These are phyloP conservation scores for Kwoniella dendrophila DNA, from an alignment of 768 basidiomycete species.

Conservation along the genomic window DNA sequence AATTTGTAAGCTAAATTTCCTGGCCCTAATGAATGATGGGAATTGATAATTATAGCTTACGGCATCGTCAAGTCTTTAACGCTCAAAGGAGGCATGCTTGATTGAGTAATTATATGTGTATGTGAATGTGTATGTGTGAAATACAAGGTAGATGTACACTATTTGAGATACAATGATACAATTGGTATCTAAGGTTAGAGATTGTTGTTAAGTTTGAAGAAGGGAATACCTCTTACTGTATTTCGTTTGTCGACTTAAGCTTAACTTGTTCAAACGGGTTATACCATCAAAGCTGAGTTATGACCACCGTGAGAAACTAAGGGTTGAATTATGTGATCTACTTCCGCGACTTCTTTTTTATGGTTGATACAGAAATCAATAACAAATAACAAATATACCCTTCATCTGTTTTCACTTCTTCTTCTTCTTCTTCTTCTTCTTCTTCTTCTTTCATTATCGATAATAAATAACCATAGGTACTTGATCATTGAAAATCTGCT, in stretches of 20 bases:
- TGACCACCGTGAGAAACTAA: conserved; percentile 18
- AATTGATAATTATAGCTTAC: conserved; percentile 15
- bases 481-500: too few relatives aligned
- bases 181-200: too few relatives aligned
- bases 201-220: too few relatives aligned
- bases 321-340: conserved; percentile 14
- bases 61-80: conserved; percentile 22
- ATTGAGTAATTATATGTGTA: too few relatives aligned
- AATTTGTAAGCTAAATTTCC: not conserved
- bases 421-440: not conserved
- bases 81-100: conserved; percentile 19
- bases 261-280: too few relatives aligned
- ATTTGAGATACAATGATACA: too few relatives aligned
- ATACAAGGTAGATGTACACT: too few relatives aligned
- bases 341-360: not conserved
- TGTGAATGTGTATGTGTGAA: too few relatives aligned
- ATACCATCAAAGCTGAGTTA: too few relatives aligned
- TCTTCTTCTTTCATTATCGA: not conserved
- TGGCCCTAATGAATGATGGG: too few relatives aligned
- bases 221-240: too few relatives aligned
- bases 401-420: not conserved
- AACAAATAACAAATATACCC: not conserved
- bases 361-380: not conserved
- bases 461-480: not conserved
- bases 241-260: too few relatives aligned